Base-by-base conservation (phyloP, 2,329 filamentous ascomycete species). In the Exophiala oligosperma region DNA sequence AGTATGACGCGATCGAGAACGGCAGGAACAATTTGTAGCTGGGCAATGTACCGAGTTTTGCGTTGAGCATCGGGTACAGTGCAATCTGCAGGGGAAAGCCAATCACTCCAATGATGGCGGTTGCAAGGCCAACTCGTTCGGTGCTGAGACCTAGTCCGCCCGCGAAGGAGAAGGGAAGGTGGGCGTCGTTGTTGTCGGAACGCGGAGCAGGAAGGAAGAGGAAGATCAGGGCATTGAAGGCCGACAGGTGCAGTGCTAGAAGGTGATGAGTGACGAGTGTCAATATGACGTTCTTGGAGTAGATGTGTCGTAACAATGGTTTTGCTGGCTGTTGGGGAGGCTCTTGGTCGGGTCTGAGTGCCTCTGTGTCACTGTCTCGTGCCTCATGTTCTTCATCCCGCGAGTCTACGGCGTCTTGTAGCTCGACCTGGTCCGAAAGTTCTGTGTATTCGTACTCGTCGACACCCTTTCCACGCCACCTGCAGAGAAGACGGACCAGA, bases 141-240 rank as follows among this genome's bases (percentile, higher is more conserved):
- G 89, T 86, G 0, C 84, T 83, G 52, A 94, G 81, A n/a, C 89
- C 89, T 0, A 94, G 78, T 1, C 91, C 91, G 28, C 90, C 89
- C 0, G 83, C 81, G 64, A 89, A 92, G 80, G 57, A 82, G 72
- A 61, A 72, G 0, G 70, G 72, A 49, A 56, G 60, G 48, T 52
- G 69, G 29, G 61, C 40, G 21, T 62, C 29, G 11, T 52, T 32
- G 59, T 67, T 67, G 40, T 48, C 17, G 61, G 78, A 84, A 3
- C 87, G 85, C 0, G 88, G 86, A 0, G 88, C 89, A 1, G 89
- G 90, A 47, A 92, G 79, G 72, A 92, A 92, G 51, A 91, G 80
- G 60, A 90, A 89, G 77, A 87, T 90, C 46, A 92, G 81, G 1
- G 87, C 83, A 69, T 90, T 88, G 76, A 91, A 92, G 28, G 88